Base-by-base conservation (phyloP, 164 flowering plant genomes). In the Berberis thunbergii region DNA sequence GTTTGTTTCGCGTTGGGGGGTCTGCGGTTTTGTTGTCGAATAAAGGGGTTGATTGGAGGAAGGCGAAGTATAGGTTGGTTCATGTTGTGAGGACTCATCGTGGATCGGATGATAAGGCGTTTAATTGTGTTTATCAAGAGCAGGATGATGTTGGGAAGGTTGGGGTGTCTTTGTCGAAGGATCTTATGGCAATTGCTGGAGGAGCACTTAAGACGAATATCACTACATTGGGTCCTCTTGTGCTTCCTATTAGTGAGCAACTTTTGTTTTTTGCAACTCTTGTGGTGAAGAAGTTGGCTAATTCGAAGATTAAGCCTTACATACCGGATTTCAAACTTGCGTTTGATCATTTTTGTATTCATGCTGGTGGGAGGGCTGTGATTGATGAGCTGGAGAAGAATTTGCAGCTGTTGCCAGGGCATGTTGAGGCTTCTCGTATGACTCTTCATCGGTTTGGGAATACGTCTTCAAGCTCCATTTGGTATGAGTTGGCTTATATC, bases 331-430 rank as follows among this genome's bases (percentile, higher is more conserved):
- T 89, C 76, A 87, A 85, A 80, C 91, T 82, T 5, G 92, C 93
- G 1, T 86, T 89, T 45, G 85, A 86, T 26, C 96, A 89, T 70
- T 86, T 89, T 73, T 89, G 96, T 67, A 84, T 89, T 2, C 96
- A 89, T 59, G 96, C 96, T 1, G 96, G 96, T 1, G 96, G 96
- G 1, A 74, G 91, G 64, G 96, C 87, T 7, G 96, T 89, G 73
- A 89, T 89, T 45, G 96, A 88, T 67, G 96, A 86, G 78, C 82
- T 88, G 11, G 96, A 88, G 86, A 86, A 85, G 83, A 89, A 84
- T 59, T 53, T 89, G 69, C 86, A 85, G 72, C 80, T 89, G 41
- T 53, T 55, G 4, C 82, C 81, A 0, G 58, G 2, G 10, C 90
- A 89, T 67, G 92, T 86, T 3, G 96, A 89, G 75, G 86, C 96